These are phyloP conservation scores for Biscogniauxia sp. DNA, from an alignment of 2,329 filamentous ascomycete genomes.

Conservation along the genomic window DNA sequence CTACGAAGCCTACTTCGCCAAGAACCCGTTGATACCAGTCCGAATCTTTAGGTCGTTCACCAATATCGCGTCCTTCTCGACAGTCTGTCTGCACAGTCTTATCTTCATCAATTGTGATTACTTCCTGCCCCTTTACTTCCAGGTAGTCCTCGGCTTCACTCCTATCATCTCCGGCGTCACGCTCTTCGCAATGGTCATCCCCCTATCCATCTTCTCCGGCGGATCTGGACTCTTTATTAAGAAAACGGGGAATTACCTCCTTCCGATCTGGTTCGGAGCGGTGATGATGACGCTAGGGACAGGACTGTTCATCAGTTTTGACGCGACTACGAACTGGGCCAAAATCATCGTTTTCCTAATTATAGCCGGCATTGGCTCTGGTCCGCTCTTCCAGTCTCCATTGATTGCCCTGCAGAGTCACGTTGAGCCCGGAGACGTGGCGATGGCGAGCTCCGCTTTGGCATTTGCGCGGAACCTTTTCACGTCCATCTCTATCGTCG, in stretches of 20 bases:
- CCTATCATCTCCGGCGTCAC: slow-evolving; percentile 50
- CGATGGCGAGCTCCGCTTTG: slow-evolving; percentile 53
- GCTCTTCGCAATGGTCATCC: slow-evolving; percentile 49
- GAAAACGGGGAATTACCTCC: slow-evolving; percentile 47
- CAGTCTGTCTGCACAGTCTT: slow-evolving; percentile 35
- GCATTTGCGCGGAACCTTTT: slow-evolving; percentile 54
- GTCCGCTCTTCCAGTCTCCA: slow-evolving; percentile 53
- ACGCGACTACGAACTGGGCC: slow-evolving; percentile 38
- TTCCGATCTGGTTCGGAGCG: slow-evolving; percentile 43
- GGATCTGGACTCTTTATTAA: slow-evolving; percentile 21
- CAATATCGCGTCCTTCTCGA: slow-evolving; percentile 47
- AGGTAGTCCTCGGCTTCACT: slow-evolving; percentile 51
- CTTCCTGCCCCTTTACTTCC: slow-evolving; percentile 61
- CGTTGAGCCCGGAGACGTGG: slow-evolving; percentile 48
- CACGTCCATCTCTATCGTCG: slow-evolving; percentile 53
- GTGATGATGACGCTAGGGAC: slow-evolving; percentile 47
- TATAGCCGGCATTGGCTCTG: slow-evolving; percentile 47
- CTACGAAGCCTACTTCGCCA: slow-evolving; percentile 53
- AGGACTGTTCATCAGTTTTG: slow-evolving; percentile 45
- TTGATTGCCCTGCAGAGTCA: slow-evolving; percentile 53
- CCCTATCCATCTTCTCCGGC: slow-evolving; percentile 32
- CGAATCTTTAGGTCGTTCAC: slow-evolving; percentile 47
- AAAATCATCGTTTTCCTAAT: slow-evolving; percentile 39
- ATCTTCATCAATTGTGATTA: slow-evolving; percentile 57
- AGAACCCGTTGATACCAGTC: slow-evolving; percentile 57